Evolutionary conservation across 1,139 yeast genomes (phyloP).

Genomic region (Hemisphaericaspora lyxosophila): DNA sequence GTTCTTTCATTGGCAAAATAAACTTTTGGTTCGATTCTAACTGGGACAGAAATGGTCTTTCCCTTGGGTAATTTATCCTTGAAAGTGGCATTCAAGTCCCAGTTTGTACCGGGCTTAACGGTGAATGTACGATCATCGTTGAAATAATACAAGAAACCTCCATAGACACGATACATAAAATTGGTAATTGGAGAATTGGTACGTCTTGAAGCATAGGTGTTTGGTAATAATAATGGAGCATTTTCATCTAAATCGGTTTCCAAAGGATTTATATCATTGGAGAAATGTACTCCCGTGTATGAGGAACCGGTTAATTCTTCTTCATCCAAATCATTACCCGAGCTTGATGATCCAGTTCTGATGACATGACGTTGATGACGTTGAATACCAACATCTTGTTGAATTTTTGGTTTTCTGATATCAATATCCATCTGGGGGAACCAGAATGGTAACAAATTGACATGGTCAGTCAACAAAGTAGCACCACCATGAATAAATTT

Average conservation of each 20-base stretch:
- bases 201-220: slow-evolving; percentile 28
- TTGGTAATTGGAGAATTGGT: slow-evolving; percentile 32
- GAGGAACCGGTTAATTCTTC: slow-evolving; percentile 43
- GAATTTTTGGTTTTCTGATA: slow-evolving; percentile 81
- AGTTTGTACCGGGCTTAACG: slow-evolving; percentile 80
- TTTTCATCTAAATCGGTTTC: slow-evolving; percentile 50
- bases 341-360: slow-evolving; percentile 31
- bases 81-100: slow-evolving; percentile 55
- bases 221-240: slow-evolving; percentile 42
- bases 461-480: slow-evolving; percentile 76
- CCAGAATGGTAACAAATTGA: slow-evolving; percentile 91
- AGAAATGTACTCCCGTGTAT: slow-evolving; percentile 46
- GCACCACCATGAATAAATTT: slow-evolving; percentile 97
- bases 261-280: slow-evolving; percentile 48
- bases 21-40: slow-evolving; percentile 81
- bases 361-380: slow-evolving; percentile 27
- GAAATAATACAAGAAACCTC: slow-evolving; percentile 45
- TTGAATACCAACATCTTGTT: slow-evolving; percentile 60
- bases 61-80: slow-evolving; percentile 69
- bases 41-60: slow-evolving; percentile 71
- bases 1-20: slow-evolving; percentile 85
- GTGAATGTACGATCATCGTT: slow-evolving; percentile 70
- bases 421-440: slow-evolving; percentile 97
- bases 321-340: slow-evolving; percentile 53
- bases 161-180: slow-evolving; percentile 34